These are phyloP conservation scores for Alternaria incomplexa DNA, from an alignment of 2,329 filamentous ascomycete genomes.

Conservation along the genomic window DNA sequence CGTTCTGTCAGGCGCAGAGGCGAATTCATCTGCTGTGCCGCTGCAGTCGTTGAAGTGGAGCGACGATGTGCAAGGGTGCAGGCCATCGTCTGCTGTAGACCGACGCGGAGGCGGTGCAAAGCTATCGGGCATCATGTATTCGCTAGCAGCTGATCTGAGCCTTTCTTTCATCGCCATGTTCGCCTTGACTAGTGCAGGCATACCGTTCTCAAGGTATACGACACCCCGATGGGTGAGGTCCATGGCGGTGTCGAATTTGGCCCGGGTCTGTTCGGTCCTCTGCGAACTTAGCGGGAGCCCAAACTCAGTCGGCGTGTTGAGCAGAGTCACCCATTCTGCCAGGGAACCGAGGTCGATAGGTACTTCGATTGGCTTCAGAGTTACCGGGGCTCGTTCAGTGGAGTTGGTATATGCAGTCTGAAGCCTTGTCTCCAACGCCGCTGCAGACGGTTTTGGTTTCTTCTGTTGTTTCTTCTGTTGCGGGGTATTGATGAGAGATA, in stretches of 20 bases:
- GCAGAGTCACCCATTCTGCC: neutral
- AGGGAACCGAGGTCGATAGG: neutral
- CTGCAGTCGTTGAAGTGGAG: neutral
- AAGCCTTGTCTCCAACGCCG: neutral
- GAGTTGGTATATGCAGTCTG: neutral
- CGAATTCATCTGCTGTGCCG: neutral
- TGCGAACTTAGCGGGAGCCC: neutral
- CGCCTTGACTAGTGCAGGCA: neutral
- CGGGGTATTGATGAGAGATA: neutral
- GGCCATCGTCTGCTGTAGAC: neutral
- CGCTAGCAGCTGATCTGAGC: neutral
- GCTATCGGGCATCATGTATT: neutral
- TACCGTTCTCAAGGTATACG: neutral
- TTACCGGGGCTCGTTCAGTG: neutral
- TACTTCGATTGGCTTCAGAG: neutral
- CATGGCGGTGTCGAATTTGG: neutral
- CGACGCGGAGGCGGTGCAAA: fast-evolving
- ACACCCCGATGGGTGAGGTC: neutral
- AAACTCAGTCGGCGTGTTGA: neutral
- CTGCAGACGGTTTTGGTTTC: neutral
- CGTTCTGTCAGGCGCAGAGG: neutral
- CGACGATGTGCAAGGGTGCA: neutral
- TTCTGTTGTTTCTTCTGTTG: neutral
- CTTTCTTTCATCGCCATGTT: neutral
- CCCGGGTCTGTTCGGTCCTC: neutral